Conservation (phyloP, 371 early-diverging fungal species). For the Catenaria anguillulae region DNA sequence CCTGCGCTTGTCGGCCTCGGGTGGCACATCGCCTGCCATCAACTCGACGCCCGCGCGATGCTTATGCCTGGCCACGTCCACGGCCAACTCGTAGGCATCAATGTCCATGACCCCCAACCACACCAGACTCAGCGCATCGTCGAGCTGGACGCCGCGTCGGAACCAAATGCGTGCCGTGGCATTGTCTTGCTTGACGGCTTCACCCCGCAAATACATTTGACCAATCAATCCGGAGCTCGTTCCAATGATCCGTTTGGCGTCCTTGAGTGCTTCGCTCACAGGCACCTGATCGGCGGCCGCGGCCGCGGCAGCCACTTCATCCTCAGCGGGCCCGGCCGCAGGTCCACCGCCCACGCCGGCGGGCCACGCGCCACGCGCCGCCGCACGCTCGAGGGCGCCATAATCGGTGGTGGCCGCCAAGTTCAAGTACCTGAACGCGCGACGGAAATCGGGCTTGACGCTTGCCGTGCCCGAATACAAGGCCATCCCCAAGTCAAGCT, state of each 20-base stretch:
- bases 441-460: slow-evolving; percentile 43
- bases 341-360: no score
- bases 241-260: slow-evolving; percentile 22
- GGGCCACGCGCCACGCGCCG: no score
- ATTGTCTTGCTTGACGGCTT: slow-evolving; percentile 49
- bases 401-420: slow-evolving; percentile 17
- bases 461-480: slow-evolving; percentile 10
- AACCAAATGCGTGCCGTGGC: slow-evolving; percentile 60
- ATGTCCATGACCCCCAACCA: slow-evolving; percentile 37
- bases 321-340: no score
- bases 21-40: no score
- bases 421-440: slow-evolving; percentile 39
- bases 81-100: background rate
- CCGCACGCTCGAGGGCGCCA: background rate
- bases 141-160: slow-evolving; percentile 37
- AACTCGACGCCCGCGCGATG: no score
- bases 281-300: no score
- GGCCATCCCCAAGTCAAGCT: slow-evolving; percentile 22
- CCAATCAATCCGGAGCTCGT: slow-evolving; percentile 68
- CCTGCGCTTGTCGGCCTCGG: slow-evolving; percentile 11
- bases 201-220: slow-evolving; percentile 80
- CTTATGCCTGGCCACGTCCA: background rate
- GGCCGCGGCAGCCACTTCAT: no score
- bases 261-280: background rate
- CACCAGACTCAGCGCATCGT: slow-evolving; percentile 47